These are phyloP conservation scores for Akanthomyces muscarius DNA, from an alignment of 2,329 filamentous ascomycete genomes.

Conservation along the genomic window DNA sequence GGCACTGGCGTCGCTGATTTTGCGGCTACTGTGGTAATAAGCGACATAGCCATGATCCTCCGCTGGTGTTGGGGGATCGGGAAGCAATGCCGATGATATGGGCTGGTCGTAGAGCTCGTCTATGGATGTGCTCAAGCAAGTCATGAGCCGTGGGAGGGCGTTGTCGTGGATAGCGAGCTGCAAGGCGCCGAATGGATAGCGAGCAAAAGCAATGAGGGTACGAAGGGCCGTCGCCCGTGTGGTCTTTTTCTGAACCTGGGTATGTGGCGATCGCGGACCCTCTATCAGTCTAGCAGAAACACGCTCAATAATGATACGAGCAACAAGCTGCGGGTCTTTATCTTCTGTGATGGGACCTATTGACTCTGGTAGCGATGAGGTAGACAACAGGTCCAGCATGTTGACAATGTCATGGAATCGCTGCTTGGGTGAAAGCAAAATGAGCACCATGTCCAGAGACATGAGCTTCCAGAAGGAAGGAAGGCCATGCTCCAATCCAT, in stretches of 20 bases:
- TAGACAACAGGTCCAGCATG: slow-evolving; percentile 63
- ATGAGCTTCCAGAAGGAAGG: slow-evolving; percentile 64
- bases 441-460: slow-evolving; percentile 60
- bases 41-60: slow-evolving; percentile 13
- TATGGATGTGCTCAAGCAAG: slow-evolving; percentile 60
- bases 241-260: slow-evolving; percentile 37
- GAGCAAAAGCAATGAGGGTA: slow-evolving; percentile 57
- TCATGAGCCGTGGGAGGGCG: slow-evolving; percentile 70
- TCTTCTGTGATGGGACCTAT: slow-evolving; percentile 61
- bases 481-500: slow-evolving; percentile 28
- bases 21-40: neutral
- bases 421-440: slow-evolving; percentile 66
- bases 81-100: slow-evolving; percentile 27
- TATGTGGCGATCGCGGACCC: slow-evolving; percentile 38
- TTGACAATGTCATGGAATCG: slow-evolving; percentile 57
- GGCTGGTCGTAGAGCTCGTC: slow-evolving; percentile 66
- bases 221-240: slow-evolving; percentile 46
- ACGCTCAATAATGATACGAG: slow-evolving; percentile 53
- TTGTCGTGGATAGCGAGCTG: slow-evolving; percentile 65
- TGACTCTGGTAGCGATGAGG: slow-evolving; percentile 58
- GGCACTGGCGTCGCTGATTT: slow-evolving; percentile 12
- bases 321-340: slow-evolving; percentile 41
- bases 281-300: slow-evolving; percentile 61
- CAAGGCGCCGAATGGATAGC: slow-evolving; percentile 57
- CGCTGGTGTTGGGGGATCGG: neutral